Base-by-base conservation (phyloP, 2,329 filamentous ascomycete species). In the Penicillium brasilianum region DNA sequence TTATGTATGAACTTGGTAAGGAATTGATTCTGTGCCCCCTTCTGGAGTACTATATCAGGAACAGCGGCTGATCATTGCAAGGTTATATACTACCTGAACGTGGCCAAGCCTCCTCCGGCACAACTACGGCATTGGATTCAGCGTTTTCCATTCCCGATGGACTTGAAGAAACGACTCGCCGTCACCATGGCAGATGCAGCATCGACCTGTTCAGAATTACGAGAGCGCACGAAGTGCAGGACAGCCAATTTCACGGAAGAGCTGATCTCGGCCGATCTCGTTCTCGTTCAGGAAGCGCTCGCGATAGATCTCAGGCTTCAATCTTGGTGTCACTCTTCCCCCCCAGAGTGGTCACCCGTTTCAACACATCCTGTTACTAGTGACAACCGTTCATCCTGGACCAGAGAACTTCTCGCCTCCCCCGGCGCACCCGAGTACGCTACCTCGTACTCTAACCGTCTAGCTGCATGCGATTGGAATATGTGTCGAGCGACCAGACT, bases 1-100 rank as follows among this genome's bases (percentile, higher is more conserved):
- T 20, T 65, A 11, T 63, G 60, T 20, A 55, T 59, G 13, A 60
- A 65, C 51, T 22, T 65, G 52, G 63, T 65, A 37, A 22, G 34
- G 3, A n/a, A 13, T 25, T 22, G 7, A 22, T 37, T 6, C 11
- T 2, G 8, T 20, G n/a, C 3, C 1, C 37, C 9, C 9, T 11
- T 30, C 1, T 13, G 10, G 16, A 11, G 11, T 18, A 18, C 3
- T 10, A 13, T 25, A 2, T 18, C 3, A 39, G 14, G 49, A 52
- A 52, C 16, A 2, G 2, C 13, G 30, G 10, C 18, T 36, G 5
- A 36, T 7, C 1, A 0, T 1, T 1, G 4, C 46, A 1, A 49
- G 25, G 28, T 49, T 9, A 32, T 49, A 10, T 49, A 32, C 46
- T 32, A 49, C n/a, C 25, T 49, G 25, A n/a, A 25, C 8, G 46